Evolutionary conservation across 306 rosid species (phyloP), one percentile per base, ranked within the genome.

Genomic region (Cucurbita pepo): DNA sequence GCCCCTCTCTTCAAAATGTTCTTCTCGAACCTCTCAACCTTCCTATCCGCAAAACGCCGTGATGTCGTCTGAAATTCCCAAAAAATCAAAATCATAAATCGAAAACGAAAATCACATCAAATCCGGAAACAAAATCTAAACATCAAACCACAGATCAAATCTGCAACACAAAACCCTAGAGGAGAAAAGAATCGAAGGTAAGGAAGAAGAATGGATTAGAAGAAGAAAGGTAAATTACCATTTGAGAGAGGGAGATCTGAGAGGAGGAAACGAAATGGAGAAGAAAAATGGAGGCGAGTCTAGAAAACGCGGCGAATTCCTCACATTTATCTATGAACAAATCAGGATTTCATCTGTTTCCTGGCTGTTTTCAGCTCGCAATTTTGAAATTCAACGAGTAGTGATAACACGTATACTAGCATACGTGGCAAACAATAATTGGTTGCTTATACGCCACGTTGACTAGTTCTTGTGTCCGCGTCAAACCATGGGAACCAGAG

Each of bases 31-130:
- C 74, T 86, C 84, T 79, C 92, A 77, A 91, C 87, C 88, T 95
- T 95, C 97, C 99, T 84, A 65, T 79, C 97, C 1, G 97, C 95
- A 71, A 95, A 81, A 79, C 97, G 90, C 88, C 86, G 90, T 62
- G 99, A 95, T n/a, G 95, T 91, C 4, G 99, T 95, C 99, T 94
- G 72, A 77, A 67, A 45, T 47, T 13, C 38, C 56, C 71, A 65
- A 19, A 53, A 45, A 34, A 66, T 45, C 53, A 62, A 38, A 30
- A 57, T 3, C 16, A 65, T 5, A 10, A 43, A 59, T 41, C 50
- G 71, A 25, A 16, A 66, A 12, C 6, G 52, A 8, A 51, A 41
- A 64, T 64, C 0, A n/a, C 71, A 40, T 18, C n/a, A 41, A 40
- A 40, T n/a, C 48, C 11, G 69, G 16, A 48, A 51, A 51, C 15